These are phyloP conservation scores for Solanum appendiculatum DNA, from an alignment of 257 asterid species.

Conservation along the genomic window DNA sequence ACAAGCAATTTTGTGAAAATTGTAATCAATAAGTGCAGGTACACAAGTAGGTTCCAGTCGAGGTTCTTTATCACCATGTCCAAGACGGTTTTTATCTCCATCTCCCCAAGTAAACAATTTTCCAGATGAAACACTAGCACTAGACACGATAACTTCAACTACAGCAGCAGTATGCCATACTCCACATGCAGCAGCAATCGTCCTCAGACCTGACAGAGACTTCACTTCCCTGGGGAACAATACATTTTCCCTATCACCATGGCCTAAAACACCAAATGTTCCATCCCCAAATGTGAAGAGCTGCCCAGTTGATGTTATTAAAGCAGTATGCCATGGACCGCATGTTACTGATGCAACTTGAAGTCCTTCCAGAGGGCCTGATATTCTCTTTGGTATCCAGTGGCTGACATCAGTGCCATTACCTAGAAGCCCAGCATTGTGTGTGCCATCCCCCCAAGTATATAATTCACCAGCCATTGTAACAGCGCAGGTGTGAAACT, in stretches of 20 bases:
- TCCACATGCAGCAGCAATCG: conserved; percentile 85
- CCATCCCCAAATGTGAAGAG: conserved; percentile 89
- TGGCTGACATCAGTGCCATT: conserved; percentile 74
- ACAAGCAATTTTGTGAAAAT: conserved; percentile 71
- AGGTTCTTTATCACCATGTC: conserved; percentile 92
- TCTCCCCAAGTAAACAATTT: conserved; percentile 97
- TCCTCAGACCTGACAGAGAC: conserved; percentile 72
- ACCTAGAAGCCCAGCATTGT: conserved; percentile 84
- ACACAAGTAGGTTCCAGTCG: conserved; percentile 83
- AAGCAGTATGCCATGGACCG: conserved; percentile 95
- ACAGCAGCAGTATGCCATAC: conserved; percentile 98
- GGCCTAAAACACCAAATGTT: conserved; percentile 89
- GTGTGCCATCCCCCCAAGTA: conserved; percentile 98
- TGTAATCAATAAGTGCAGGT: conserved; percentile 80
- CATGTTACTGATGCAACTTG: conserved; percentile 66
- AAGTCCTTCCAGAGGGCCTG: conserved; percentile 90
- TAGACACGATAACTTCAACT: conserved; percentile 75
- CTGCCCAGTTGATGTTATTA: conserved; percentile 68
- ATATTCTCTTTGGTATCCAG: conserved; percentile 89
- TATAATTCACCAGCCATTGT: conserved; percentile 73
- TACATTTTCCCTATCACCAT: conserved; percentile 61
- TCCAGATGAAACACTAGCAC: conserved; percentile 73
- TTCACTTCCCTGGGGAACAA: conserved; percentile 71
- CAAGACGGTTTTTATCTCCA: conserved; percentile 88
- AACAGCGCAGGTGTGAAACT: conserved; percentile 85